Evolutionary conservation across 2,329 filamentous ascomycete species (phyloP), one percentile per base, ranked within the genome.

Genomic region (Phialophora expanda): DNA sequence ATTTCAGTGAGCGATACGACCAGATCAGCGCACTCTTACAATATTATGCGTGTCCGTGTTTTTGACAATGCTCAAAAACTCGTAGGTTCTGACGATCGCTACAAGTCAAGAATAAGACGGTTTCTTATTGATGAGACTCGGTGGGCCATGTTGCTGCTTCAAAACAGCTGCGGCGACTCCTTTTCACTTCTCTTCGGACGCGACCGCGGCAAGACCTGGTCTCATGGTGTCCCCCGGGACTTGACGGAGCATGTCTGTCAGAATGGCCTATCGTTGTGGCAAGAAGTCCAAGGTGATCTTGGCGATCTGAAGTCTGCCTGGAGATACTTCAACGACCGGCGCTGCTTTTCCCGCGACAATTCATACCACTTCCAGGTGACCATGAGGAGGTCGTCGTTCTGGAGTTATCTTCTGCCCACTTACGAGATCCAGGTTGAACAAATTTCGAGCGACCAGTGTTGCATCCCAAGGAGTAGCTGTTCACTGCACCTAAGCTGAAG

Each of bases 381-480:
- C 44, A 22, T 3, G 17, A 48, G 20, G 44, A 20, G 44, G 0
- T 48, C 24, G 24, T 24, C 24, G 9, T 12, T 34, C 0, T 2
- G 2, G 9, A 2, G 12, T 12, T 0, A 1, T 34, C 0, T 3
- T 3, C 0, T 1, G 9, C 32, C 9, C 32, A 0, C 0, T 1
- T 34, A 34, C 32, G 32, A 34, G 32, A 9, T 34, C 32, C 11
- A 12, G 3, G 9, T 34, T 34, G 32, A 34, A 34, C 32, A 34
- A 4, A 34, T 34, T 34, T 34, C 32, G 32, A 34, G 32, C 32
- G 4, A 1, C 9, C 32, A 34, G 32, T 4, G 9, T 34, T 34
- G 32, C 32, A 34, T 34, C 32, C 32, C 32, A 34, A 34, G 32
- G 9, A 34, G 9, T 34, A 34, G 4, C 32, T 34, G 32, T 34